Base-by-base conservation (phyloP, 2,329 filamentous ascomycete species). In the Lasiodiplodia sp. region DNA sequence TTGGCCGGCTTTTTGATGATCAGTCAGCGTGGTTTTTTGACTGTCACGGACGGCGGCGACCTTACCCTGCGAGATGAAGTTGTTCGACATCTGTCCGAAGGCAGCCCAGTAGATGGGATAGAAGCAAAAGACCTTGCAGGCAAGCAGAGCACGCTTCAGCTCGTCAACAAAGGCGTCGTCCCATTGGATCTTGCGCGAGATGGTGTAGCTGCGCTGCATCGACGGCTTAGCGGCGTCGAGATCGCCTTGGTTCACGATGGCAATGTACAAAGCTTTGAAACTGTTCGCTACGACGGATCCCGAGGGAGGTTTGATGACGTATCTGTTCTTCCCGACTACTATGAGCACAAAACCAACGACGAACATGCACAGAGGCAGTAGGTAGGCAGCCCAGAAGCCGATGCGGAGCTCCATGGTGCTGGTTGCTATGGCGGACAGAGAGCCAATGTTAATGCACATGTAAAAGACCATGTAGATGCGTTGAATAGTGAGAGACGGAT, bases 161-260 rank as follows among this genome's bases (percentile, higher is more conserved):
- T 93, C 91, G 2, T 92, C 89, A 62, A 93, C 82, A 72, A 93
- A 93, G 72, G 86, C 84, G 73, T 92, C 89, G 66, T 91, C 86
- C 89, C 91, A 93, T 0, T 84, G 81, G 16, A 88, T 77, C 14
- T 44, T 52, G 31, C 57, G 34, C 4, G 34, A 28, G 3, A 58
- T 56, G 2, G n/a, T 28, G 58, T 40, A 51, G 40, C 67, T 65
- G 34, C 56, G 49, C 62, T 87, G 86, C 81, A 86, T 88, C 5
- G 85, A 86, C 2, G 88, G 88, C 79, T 91, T 91, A 69, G 89
- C 83, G 0, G 87, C 88, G 65, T 91, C 73, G 75, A 82, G 81
- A 72, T 84, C 82, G 71, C 80, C 78, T 71, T 81, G 80, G 69
- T 81, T 76, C 72, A 82, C 75, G 77, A 86, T 83, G 67, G 82